Base-by-base conservation (phyloP, 2,329 filamentous ascomycete species). In the Dactylellina parvicollis region DNA sequence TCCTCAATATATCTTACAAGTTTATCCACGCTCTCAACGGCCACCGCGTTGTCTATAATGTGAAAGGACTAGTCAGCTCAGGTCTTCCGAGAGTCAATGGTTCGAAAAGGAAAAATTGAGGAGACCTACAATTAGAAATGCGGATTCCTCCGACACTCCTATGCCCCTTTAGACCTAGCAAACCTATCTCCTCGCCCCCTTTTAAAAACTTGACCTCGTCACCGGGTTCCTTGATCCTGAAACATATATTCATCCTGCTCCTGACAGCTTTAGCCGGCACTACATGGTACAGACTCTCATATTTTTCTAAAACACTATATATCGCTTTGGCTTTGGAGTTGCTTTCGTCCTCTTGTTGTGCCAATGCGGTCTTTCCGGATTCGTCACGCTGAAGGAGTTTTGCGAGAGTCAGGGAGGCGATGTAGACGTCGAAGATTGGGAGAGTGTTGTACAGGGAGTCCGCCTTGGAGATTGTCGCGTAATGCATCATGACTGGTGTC, bases 361-460 rank as follows among this genome's bases (percentile, higher is more conserved):
- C 84, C 4, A 96, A 89, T 78, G 90, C 92, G 76, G 88, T 81
- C 1, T 87, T 86, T 16, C 82, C 79, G 12, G 69, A 57, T 16
- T 38, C 20, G 26, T 73, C 69, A 2, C 69, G 60, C 16, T 66
- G 52, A 12, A 96, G 84, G 0, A 96, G 85, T 75, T 86, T 88
- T 79, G 90, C 88, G 79, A 98, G 89, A 56, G 98, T 93, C 80
- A 91, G 88, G n/a, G 92, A 92, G 14, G 92, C 91, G 60, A 97
- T 87, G 83, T 90, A 98, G 36, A 97, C 90, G 80, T 94, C 93
- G 78, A 98, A 96, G 78, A 98, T 96, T 78, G 92, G 93, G 9
- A 98, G 83, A 0, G 94, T 98, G 82, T 98, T 98, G 84, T 98
- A 98, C 26, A 98, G 85, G 77, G 90, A 95, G 83, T 96, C 95